These are phyloP conservation scores for Aspergillus texensis DNA, from an alignment of 2,329 filamentous ascomycete genomes.

Conservation along the genomic window DNA sequence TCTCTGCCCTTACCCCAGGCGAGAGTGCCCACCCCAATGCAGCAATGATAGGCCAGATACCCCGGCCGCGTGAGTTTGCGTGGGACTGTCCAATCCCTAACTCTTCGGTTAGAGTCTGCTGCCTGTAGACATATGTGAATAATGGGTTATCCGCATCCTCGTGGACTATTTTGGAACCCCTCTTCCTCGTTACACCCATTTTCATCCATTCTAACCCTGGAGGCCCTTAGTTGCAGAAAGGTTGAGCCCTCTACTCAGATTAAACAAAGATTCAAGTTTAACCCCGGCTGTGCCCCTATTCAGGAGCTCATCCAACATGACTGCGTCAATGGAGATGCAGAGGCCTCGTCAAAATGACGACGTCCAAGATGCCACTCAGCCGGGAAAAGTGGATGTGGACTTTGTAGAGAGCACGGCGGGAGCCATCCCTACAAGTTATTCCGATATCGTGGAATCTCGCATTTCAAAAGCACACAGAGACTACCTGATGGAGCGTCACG, in stretches of 20 bases:
- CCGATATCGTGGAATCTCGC: slow-evolving; percentile 29
- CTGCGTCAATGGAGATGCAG: slow-evolving; percentile 31
- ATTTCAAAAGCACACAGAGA: slow-evolving; percentile 40
- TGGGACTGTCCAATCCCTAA: slow-evolving; percentile 1
- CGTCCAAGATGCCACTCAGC: slow-evolving; percentile 12
- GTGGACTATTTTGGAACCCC: not conserved
- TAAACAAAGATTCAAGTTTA: not conserved
- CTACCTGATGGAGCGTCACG: slow-evolving; percentile 57
- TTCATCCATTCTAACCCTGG: not conserved
- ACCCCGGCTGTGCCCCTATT: not conserved
- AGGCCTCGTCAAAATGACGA: slow-evolving; percentile 19
- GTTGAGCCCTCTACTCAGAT: not conserved
- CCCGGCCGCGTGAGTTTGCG: not conserved
- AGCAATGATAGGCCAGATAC: slow-evolving; percentile 9
- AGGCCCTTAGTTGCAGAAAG: not conserved
- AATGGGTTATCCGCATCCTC: not conserved
- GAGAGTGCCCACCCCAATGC: slow-evolving; percentile 1
- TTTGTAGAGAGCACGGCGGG: slow-evolving; percentile 34
- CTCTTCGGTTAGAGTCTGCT: slow-evolving; percentile 8
- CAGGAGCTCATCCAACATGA: slow-evolving; percentile 21
- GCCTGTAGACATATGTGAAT: slow-evolving; percentile 2
- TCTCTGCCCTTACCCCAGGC: slow-evolving; percentile 19
- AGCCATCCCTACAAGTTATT: slow-evolving; percentile 26
- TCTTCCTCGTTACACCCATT: not conserved
- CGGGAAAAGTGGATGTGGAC: slow-evolving; percentile 29